Percentiles rank a stretch among this genome's conserved stretches.
Evolutionary conservation across 1,284 basidiomycete species (phyloP).

Genomic region (Trichosporon coremiiforme): DNA sequence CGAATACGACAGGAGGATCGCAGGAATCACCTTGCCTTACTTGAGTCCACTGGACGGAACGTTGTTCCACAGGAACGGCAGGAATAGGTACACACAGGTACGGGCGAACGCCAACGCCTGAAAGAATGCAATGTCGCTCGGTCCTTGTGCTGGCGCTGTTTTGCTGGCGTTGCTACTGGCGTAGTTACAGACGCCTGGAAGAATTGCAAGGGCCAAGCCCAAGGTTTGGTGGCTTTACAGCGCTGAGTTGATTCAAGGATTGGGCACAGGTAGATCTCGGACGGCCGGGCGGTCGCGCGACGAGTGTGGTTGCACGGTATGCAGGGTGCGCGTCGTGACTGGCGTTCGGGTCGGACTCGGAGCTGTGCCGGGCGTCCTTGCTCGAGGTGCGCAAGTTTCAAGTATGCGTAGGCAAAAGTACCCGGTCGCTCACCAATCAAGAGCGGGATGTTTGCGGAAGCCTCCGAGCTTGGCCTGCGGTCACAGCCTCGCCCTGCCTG

Average conservation of each 20-base stretch:
- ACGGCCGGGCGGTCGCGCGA: not conserved
- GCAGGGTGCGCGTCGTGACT: not conserved
- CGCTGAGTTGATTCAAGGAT: not conserved
- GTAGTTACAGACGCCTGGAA: not conserved
- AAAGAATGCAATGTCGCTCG: constrained; percentile 2
- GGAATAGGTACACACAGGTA: not conserved
- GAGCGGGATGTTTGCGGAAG: not conserved
- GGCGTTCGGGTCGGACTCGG: not conserved
- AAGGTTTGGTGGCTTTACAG: not conserved
- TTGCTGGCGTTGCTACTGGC: not conserved
- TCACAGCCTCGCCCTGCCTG: not conserved
- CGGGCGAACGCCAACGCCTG: not conserved
- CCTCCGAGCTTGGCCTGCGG: not conserved
- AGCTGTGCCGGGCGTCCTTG: not conserved
- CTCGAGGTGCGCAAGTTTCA: constrained; percentile 3
- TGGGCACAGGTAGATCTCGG: not conserved
- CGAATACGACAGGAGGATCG: not conserved
- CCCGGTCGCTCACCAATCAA: not conserved
- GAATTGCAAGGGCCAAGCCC: not conserved
- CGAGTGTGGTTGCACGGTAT: not conserved
- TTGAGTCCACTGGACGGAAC: not conserved
- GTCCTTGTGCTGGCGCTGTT: not conserved
- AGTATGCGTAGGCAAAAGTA: not conserved
- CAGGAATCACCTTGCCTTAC: not conserved
- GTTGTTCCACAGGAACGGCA: not conserved